phyloP scores from a whole-genome alignment of 805 yeast species.

The Tetrapisispora nanseiensis region DNA sequence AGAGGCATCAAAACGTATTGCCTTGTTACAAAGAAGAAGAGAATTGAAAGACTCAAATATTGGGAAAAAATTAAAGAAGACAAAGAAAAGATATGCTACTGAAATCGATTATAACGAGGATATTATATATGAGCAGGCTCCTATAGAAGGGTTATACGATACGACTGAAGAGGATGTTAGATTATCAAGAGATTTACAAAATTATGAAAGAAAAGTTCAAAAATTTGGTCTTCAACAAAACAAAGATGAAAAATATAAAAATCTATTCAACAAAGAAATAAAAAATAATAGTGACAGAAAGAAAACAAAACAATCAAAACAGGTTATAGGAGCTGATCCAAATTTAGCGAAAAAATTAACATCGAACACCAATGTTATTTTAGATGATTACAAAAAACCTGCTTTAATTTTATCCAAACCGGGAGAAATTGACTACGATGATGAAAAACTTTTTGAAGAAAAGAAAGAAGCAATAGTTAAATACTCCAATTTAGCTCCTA shows the following conservation, averaged over 20 bases:
- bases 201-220: constrained; percentile 38
- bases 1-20: constrained; percentile 66
- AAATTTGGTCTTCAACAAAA: constrained; percentile 35
- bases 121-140: constrained; percentile 66
- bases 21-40: constrained; percentile 68
- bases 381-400: constrained; percentile 18
- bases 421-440: constrained; percentile 10
- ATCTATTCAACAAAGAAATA: constrained; percentile 19
- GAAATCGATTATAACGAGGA: constrained; percentile 79
- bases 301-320: constrained; percentile 11
- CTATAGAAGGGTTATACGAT: constrained; percentile 61
- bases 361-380: constrained; percentile 8
- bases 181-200: constrained; percentile 31
- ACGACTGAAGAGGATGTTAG: constrained; percentile 44
- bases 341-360: constrained; percentile 4
- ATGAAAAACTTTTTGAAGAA: constrained; percentile 9
- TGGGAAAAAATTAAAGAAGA: constrained; percentile 38
- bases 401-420: constrained; percentile 31
- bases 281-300: constrained; percentile 12
- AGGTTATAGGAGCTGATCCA: constrained; percentile 16
- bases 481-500: constrained; percentile 5
- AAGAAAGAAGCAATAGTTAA: constrained; percentile 21
- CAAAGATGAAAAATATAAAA: constrained; percentile 22
- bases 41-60: constrained; percentile 77
- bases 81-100: constrained; percentile 43